Base-by-base conservation (phyloP, 176 grass and related monocot species). In the Typha latifolia region DNA sequence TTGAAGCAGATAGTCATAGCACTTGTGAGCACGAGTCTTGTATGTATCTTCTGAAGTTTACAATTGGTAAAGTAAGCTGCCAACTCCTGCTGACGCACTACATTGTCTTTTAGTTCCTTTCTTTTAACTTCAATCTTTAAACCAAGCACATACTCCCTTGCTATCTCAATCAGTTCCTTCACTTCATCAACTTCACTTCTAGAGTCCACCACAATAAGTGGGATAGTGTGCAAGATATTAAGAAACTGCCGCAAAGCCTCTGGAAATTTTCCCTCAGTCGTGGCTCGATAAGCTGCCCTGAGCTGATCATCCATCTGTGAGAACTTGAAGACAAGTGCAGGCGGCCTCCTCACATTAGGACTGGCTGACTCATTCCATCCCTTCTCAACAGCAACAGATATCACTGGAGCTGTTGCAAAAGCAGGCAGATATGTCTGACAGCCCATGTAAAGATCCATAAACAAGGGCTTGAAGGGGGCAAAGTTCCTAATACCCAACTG, bases 401-500 rank as follows among this genome's bases (percentile, higher is more conserved):
- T 77, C 13, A 89, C 81, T 0, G 94, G 80, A 31, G 70, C 83
- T 19, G 76, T 67, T 73, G 83, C 82, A 76, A 93, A 70, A 26
- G 83, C 89, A 53, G 64, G 59, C 43, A 97, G 70, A 69, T 86
- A 97, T 1, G 88, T 77, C 68, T 97, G 86, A 57, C 94, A 93
- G 48, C 94, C 94, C 72, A 77, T 67, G 62, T 87, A 78, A 15
- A 90, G 72, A 78, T 97, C 86, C 4, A 92, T 78, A 83, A 92
- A 97, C 66, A 90, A 64, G 34, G 85, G 67, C 70, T 87, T 97
- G 14, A 97, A 72, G 4, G 94, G 94, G 69, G 81, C 61, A 76
- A 93, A 97, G 64, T 97, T 97, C 72, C 80, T 93, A 12, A 97
- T 90, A 27, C 94, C 94, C 75, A 97, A 80, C 70, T 97, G 94